Conservation (phyloP, 2,329 filamentous ascomycete genomes). For the Epichloe amarillans region DNA sequence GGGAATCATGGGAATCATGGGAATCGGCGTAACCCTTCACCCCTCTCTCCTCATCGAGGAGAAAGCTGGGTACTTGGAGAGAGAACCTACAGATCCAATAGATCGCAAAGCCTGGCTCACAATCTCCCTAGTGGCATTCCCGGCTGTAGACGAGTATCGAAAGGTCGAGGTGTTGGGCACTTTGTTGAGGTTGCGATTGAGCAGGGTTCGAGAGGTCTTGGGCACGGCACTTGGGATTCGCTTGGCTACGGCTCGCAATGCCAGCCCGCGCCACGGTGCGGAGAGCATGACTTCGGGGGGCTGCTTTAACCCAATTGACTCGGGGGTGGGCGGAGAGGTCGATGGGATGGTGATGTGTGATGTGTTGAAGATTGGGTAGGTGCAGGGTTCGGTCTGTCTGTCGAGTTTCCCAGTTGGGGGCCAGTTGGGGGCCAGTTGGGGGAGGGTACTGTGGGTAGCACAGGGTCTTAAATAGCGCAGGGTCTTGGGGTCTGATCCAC, state of each 20-base stretch:
- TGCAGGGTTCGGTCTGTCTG: background rate
- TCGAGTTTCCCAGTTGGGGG: too few relatives aligned
- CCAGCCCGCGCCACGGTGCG: slow-evolving; percentile 29
- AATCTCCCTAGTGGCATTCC: background rate
- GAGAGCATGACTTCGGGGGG: slow-evolving; percentile 27
- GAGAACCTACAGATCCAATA: background rate
- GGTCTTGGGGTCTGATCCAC: too few relatives aligned
- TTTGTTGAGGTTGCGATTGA: background rate
- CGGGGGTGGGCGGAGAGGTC: background rate
- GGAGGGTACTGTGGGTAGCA: too few relatives aligned
- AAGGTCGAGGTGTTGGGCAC: background rate
- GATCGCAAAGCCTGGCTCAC: background rate
- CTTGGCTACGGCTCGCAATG: slow-evolving; percentile 15
- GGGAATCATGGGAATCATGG: background rate
- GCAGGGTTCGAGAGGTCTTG: slow-evolving; percentile 11
- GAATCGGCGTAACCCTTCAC: background rate
- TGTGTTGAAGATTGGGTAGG: background rate
- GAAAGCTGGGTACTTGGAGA: background rate
- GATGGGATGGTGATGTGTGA: background rate
- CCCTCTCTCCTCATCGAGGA: background rate
- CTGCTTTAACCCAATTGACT: slow-evolving; percentile 13
- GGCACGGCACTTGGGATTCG: slow-evolving; percentile 10
- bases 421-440: too few relatives aligned
- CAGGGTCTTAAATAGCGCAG: too few relatives aligned
- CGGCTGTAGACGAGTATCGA: background rate